Conservation (phyloP, 1,139 yeast genomes). For the Kurtzmaniella quercitrusa region DNA sequence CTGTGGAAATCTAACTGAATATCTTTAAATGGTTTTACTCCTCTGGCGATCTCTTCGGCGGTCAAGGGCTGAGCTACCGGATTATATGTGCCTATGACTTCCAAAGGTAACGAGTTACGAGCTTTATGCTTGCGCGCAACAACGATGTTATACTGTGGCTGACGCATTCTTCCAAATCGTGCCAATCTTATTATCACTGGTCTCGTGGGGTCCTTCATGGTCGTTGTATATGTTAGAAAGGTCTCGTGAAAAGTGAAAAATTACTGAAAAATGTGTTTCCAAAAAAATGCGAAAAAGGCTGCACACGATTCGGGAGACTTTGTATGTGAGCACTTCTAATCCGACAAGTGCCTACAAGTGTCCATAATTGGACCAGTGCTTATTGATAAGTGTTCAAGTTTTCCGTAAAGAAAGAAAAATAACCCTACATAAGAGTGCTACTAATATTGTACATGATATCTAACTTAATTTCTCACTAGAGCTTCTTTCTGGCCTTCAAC, state of each 20-base stretch:
- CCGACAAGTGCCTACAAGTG: too few relatives aligned
- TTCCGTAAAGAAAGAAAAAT: too few relatives aligned
- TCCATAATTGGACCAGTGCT: too few relatives aligned
- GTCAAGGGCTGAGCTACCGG: slow-evolving; percentile 76
- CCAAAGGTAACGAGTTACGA: slow-evolving; percentile 83
- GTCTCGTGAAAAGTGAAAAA: slow-evolving; percentile 14
- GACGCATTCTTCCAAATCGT: slow-evolving; percentile 84
- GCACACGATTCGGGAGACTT: not conserved
- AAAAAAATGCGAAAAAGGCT: slow-evolving; percentile 1
- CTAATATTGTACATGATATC: not conserved
- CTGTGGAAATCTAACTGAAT: slow-evolving; percentile 81
- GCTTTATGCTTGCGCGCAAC: slow-evolving; percentile 74
- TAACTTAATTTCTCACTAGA: slow-evolving; percentile 19
- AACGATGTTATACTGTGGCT: slow-evolving; percentile 88
- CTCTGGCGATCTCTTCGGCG: slow-evolving; percentile 48
- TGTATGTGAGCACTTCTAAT: slow-evolving; percentile 6
- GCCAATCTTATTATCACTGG: slow-evolving; percentile 69
- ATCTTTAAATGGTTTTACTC: slow-evolving; percentile 69
- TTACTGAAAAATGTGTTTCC: not conserved
- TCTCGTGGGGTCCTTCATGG: slow-evolving; percentile 3
- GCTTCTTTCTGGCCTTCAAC: slow-evolving; percentile 57
- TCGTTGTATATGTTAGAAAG: not conserved
- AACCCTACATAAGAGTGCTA: too few relatives aligned
- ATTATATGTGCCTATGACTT: slow-evolving; percentile 90
- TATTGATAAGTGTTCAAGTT: too few relatives aligned